Base-by-base conservation (phyloP, 257 asterid genomes). In the Cynanchum wilfordii region DNA sequence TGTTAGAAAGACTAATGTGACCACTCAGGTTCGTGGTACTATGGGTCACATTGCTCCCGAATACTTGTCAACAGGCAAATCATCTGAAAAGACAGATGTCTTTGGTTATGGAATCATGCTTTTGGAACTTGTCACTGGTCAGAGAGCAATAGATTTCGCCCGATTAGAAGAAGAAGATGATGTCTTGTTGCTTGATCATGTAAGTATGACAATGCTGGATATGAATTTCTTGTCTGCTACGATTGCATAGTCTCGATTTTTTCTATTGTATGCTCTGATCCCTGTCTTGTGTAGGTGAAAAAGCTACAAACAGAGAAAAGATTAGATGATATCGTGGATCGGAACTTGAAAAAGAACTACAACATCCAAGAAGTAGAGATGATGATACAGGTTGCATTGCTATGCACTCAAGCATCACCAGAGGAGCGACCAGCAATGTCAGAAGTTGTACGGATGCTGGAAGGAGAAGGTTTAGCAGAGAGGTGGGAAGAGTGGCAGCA, bases 31-130 rank as follows among this genome's bases (percentile, higher is more conserved):
- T 52, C 96, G 99, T 24, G 99, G 99, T 56, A 94, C 99, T 3
- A 94, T 94, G 99, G 99, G 99, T 58, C 99, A 94, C 82, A 94
- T 94, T 77, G 99, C 99, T 79, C 99, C 97, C 24, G 99, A 91
- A 40, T 94, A 94, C 81, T 77, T 94, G 77, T 94, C 99, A 52
- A 94, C 99, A 0, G 99, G 99, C 42, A 94, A 89, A 82, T 94
- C 99, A 57, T 94, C 97, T 0, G 99, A 89, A 79, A 94, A 84
- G 83, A 94, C 99, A 0, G 99, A 94, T 60, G 97, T 94, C 67
- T 94, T 94, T 70, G 99, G 99, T 27, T 94, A 94, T n/a, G 99
- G 99, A 22, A 89, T 94, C 82, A 88, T 82, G 93, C 97, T 94
- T 75, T 76, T 94, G 66, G 99, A 94, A 93, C 81, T 91, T 33